phyloP scores from a whole-genome alignment of 2,329 filamentous ascomycete species.

The Xylariaceae sp. region DNA sequence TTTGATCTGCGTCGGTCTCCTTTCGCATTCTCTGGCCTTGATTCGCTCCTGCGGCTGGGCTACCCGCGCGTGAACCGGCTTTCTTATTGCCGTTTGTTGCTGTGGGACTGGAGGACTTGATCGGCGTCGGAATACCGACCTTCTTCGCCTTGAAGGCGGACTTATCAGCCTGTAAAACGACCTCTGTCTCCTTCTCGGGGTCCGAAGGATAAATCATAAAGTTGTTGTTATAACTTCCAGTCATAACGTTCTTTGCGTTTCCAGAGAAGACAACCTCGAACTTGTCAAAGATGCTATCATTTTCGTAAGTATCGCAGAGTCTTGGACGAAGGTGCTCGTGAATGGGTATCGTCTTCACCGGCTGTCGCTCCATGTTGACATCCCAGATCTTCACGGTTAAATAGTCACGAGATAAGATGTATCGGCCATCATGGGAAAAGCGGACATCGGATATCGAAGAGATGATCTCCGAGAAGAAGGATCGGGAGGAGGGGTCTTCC shows the following conservation, averaged over 20 bases:
- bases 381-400: conserved; percentile 99
- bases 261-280: conserved; percentile 99
- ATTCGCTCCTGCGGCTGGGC: conserved; percentile 69
- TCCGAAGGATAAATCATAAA: conserved; percentile 99
- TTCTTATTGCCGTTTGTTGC: conserved; percentile 74
- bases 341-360: conserved; percentile 97
- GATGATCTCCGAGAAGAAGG: conserved; percentile 99
- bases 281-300: conserved; percentile 99
- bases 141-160: conserved; percentile 99
- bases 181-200: conserved; percentile 91
- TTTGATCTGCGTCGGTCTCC: conserved; percentile 98
- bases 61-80: conserved; percentile 78
- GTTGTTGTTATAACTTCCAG: conserved; percentile 99
- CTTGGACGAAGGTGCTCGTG: conserved; percentile 93
- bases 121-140: conserved; percentile 93
- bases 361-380: conserved; percentile 97
- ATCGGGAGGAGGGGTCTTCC: conserved; percentile 92
- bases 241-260: conserved; percentile 99
- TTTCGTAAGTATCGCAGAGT: conserved; percentile 97
- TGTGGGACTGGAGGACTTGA: conserved; percentile 75
- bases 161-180: conserved; percentile 96
- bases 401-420: conserved; percentile 96
- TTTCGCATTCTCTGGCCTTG: conserved; percentile 95
- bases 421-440: conserved; percentile 92
- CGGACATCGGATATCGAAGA: conserved; percentile 98